Conservation (phyloP, 1,284 basidiomycete genomes). For the Leccinum insolens region DNA sequence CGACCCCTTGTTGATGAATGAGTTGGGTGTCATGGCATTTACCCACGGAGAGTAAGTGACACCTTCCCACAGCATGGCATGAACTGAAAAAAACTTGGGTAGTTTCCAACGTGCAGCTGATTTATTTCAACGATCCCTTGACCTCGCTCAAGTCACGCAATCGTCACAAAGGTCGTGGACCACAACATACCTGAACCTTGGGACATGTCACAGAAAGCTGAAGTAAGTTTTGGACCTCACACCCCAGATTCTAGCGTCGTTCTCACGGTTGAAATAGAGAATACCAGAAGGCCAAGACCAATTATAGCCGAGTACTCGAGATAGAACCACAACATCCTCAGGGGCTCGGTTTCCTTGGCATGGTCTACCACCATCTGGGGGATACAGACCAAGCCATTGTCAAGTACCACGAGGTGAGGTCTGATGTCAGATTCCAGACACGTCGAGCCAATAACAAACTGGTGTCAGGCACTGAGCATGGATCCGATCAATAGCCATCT, state of each 20-base stretch:
- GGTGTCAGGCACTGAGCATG: conserved; percentile 72
- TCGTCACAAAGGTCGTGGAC: conserved; percentile 84
- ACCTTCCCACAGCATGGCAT: conserved; percentile 3
- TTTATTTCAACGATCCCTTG: conserved; percentile 74
- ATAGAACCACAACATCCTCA: conserved; percentile 79
- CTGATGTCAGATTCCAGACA: background rate
- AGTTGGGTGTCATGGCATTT: conserved; percentile 91
- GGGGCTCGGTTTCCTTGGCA: conserved; percentile 83
- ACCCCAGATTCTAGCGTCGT: background rate
- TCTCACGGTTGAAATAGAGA: conserved; percentile 46
- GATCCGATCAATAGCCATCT: conserved; percentile 87
- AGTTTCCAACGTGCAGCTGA: conserved; percentile 70
- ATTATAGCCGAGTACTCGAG: conserved; percentile 78
- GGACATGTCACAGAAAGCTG: conserved; percentile 82
- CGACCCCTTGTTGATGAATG: conserved; percentile 91
- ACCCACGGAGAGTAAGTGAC: conserved; percentile 77
- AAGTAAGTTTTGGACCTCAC: conserved; percentile 48
- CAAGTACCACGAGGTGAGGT: conserved; percentile 83
- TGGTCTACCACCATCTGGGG: conserved; percentile 77
- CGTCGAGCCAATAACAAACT: conserved; percentile 15
- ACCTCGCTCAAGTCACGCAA: conserved; percentile 80
- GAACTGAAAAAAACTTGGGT: conserved; percentile 9
- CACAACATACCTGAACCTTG: conserved; percentile 88
- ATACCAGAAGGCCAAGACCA: conserved; percentile 66
- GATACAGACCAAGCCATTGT: conserved; percentile 80